Conservation (phyloP, 495 filamentous ascomycete genomes). For the Venustampulla echinocandica region DNA sequence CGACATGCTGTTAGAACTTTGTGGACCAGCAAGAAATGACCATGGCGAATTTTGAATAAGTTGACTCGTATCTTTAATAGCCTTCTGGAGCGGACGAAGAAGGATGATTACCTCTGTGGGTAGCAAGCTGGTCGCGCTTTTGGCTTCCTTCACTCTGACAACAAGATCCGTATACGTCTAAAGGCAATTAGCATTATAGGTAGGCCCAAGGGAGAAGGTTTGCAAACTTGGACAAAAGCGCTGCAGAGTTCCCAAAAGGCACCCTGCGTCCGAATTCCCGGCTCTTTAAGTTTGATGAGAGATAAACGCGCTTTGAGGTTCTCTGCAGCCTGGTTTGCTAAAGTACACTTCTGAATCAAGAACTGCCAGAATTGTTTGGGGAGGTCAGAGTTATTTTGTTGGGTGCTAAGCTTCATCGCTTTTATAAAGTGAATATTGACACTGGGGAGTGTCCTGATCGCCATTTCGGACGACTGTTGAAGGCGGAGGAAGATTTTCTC, state of each 20-base stretch:
- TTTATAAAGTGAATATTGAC: slow-evolving; percentile 54
- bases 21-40: slow-evolving; percentile 33
- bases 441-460: slow-evolving; percentile 55
- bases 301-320: slow-evolving; percentile 60
- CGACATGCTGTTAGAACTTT: slow-evolving; percentile 10
- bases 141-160: slow-evolving; percentile 59
- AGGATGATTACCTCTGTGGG: slow-evolving; percentile 57
- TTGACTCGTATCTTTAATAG: slow-evolving; percentile 64
- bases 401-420: slow-evolving; percentile 34
- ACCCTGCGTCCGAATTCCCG: slow-evolving; percentile 61
- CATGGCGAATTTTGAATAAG: slow-evolving; percentile 72
- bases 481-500: slow-evolving; percentile 71
- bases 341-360: slow-evolving; percentile 56
- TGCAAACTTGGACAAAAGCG: slow-evolving; percentile 52
- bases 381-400: slow-evolving; percentile 37
- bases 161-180: slow-evolving; percentile 67
- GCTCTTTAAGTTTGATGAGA: slow-evolving; percentile 77
- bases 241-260: slow-evolving; percentile 80
- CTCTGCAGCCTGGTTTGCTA: slow-evolving; percentile 57
- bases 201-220: background rate
- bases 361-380: slow-evolving; percentile 57
- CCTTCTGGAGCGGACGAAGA: slow-evolving; percentile 67
- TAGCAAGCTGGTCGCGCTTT: slow-evolving; percentile 51
- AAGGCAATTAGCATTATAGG: background rate
- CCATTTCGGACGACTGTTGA: slow-evolving; percentile 54